These are phyloP conservation scores for Hypsizygus ulmarius DNA, from an alignment of 1,284 basidiomycete species.

Conservation along the genomic window DNA sequence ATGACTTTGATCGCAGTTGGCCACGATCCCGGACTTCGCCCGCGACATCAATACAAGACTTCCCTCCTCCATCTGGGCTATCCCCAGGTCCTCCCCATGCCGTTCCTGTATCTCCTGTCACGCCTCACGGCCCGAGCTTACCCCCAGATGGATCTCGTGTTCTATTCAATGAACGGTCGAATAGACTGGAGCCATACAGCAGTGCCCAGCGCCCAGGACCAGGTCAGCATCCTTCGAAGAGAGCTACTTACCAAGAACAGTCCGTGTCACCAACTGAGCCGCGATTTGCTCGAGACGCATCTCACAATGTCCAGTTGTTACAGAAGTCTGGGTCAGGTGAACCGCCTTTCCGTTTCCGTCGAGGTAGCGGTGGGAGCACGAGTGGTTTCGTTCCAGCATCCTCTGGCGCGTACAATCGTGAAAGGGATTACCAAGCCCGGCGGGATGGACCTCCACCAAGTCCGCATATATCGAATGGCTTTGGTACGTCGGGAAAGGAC, in stretches of 20 bases:
- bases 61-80: conserved; percentile 22
- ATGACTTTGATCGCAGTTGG: conserved; percentile 94
- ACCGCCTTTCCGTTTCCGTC: conserved; percentile 26
- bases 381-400: conserved; percentile 22
- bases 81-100: conserved; percentile 31
- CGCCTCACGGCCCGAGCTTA: conserved; percentile 43
- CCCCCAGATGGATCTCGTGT: conserved; percentile 59
- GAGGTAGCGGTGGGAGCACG: conserved; percentile 31
- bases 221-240: conserved; percentile 39
- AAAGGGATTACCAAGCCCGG: conserved; percentile 25
- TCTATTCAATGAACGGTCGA: conserved; percentile 89
- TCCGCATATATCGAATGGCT: conserved; percentile 30
- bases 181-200: conserved; percentile 76
- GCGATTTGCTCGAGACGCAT: conserved; percentile 41
- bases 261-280: conserved; percentile 41
- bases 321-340: conserved; percentile 34
- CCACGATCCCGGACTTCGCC: conserved; percentile 59
- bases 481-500: conserved; percentile 25
- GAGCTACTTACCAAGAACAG: conserved; percentile 44
- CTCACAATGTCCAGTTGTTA: conserved; percentile 32
- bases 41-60: conserved; percentile 40
- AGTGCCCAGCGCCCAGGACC: conserved; percentile 36
- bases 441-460: conserved; percentile 33
- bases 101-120: conserved; percentile 27
- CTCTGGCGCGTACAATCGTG: conserved; percentile 24